These are phyloP conservation scores for Suhomyces emberorum DNA, from an alignment of 805 yeast genomes.

Conservation along the genomic window DNA sequence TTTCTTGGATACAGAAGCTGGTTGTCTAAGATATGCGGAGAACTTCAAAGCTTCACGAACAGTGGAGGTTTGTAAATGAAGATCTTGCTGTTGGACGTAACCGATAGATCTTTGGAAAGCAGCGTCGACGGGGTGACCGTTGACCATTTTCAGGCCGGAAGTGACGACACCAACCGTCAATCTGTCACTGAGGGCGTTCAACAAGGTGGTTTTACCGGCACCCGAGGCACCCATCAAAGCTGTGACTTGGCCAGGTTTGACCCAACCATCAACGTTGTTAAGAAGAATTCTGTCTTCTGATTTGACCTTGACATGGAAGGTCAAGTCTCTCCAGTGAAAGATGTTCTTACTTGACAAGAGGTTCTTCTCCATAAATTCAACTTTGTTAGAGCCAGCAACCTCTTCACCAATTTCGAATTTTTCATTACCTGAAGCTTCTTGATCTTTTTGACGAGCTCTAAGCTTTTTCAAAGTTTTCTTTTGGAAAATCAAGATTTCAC, in stretches of 20 bases:
- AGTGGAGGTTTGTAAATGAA: slow-evolving; percentile 48
- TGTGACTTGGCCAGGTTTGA: slow-evolving; percentile 52
- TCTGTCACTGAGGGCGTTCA: slow-evolving; percentile 53
- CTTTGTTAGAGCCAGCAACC: neutral
- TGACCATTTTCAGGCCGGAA: slow-evolving; percentile 53
- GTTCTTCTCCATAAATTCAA: slow-evolving; percentile 7
- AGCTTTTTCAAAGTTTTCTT: slow-evolving; percentile 44
- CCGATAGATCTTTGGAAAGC: slow-evolving; percentile 56
- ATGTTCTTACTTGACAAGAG: slow-evolving; percentile 13
- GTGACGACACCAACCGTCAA: slow-evolving; percentile 54
- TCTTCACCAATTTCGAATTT: slow-evolving; percentile 5
- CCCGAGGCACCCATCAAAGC: slow-evolving; percentile 67
- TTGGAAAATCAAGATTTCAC: slow-evolving; percentile 50
- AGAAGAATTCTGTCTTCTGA: slow-evolving; percentile 24
- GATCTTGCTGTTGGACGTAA: slow-evolving; percentile 60
- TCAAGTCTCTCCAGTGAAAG: slow-evolving; percentile 21
- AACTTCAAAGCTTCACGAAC: slow-evolving; percentile 53
- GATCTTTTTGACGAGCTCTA: slow-evolving; percentile 19
- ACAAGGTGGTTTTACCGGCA: slow-evolving; percentile 58
- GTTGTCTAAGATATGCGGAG: slow-evolving; percentile 49
- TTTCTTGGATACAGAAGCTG: slow-evolving; percentile 33
- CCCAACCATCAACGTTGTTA: slow-evolving; percentile 29
- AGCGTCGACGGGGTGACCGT: slow-evolving; percentile 46
- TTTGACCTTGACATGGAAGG: slow-evolving; percentile 19
- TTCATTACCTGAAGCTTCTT: slow-evolving; percentile 1